Evolutionary conservation across 176 grass and related monocot genomes (phyloP), one percentile per base, ranked within the genome.

Genomic region (Oryza glaberrima): DNA sequence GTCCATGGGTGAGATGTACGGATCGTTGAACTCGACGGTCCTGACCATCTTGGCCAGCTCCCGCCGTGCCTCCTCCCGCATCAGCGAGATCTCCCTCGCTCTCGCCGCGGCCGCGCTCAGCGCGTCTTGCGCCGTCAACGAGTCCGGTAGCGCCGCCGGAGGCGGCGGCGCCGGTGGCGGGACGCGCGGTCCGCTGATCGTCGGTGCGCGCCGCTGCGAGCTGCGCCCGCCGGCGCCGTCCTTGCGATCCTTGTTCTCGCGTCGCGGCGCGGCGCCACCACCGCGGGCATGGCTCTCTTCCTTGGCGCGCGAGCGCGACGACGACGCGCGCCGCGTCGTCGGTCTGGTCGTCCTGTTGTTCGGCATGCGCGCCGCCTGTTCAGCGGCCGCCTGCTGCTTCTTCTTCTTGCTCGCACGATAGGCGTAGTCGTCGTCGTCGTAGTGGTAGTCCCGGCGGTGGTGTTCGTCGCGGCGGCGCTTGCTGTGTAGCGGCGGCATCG

Each of bases 11-110:
- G 67, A 78, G 67, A 86, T 58, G 78, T 58, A 72, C 11, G 83
- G 78, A 46, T 90, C 78, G 73, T 90, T 78, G 88, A 90, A 90
- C 66, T 72, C 70, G 17, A 90, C 83, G 4, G 88, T 86, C 78
- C 25, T 77, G n/a, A 78, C 78, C 23, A 86, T 46, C 83, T 66
- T 72, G 45, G 44, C 73, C 17, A 82, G 19, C 83, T 81, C 78
- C 47, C 35, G 56, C 17, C 78, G 67, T 15, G 83, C 83, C 88
- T 67, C 45, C 83, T 82, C 67, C 72, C 83, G 44, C 54, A 10
- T 26, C 35, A 12, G 7, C 75, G 65, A 20, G 36, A 84, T n/a
- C 11, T 69, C 63, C 4, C 15, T 46, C 58, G 81, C 81, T 26
- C 1, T 44, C 4, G 70, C 60, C 14, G 75, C 43, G 28, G 81